phyloP scores from a whole-genome alignment of 208 protist genomes.

The Balamuthia mandrillaris region DNA sequence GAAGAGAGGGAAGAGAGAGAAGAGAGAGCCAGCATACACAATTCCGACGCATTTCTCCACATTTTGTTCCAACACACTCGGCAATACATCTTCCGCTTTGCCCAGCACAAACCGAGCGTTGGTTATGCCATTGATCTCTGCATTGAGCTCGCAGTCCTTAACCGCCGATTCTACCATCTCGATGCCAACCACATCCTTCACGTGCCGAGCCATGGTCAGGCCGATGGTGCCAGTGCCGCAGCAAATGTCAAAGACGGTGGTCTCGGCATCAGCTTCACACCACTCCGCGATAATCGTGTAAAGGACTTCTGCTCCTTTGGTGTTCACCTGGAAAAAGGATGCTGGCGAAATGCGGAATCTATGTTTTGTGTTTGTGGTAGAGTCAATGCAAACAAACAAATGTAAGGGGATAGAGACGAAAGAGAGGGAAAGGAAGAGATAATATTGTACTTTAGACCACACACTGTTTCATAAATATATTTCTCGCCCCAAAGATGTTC shows the following conservation, averaged over 20 bases:
- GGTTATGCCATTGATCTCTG: conserved; percentile 75
- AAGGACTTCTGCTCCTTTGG: conserved; percentile 79
- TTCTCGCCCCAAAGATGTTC: background rate
- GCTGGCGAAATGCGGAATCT: conserved; percentile 84
- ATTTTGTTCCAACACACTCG: background rate
- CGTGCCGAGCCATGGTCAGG: conserved; percentile 72
- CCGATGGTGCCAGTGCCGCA: conserved; percentile 93
- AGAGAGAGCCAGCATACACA: too few relatives aligned
- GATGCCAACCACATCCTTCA: conserved; percentile 82
- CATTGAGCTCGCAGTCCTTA: conserved; percentile 81
- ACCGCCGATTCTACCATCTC: conserved; percentile 85
- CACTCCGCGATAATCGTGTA: conserved; percentile 67
- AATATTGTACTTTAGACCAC: background rate
- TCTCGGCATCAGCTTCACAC: conserved; percentile 56
- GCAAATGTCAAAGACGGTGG: conserved; percentile 89
- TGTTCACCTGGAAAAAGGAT: conserved; percentile 95
- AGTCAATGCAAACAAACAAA: background rate
- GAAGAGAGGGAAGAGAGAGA: conserved; percentile 70
- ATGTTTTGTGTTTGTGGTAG: background rate
- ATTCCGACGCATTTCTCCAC: too few relatives aligned
- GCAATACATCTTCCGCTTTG: conserved; percentile 85
- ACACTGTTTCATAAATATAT: conserved; percentile 4
- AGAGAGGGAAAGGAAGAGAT: background rate
- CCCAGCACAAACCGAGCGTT: conserved; percentile 85
- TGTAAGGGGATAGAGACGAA: background rate